Evolutionary conservation across 2,329 filamentous ascomycete genomes (phyloP).

Genomic region (Colletotrichum sansevieriae): DNA sequence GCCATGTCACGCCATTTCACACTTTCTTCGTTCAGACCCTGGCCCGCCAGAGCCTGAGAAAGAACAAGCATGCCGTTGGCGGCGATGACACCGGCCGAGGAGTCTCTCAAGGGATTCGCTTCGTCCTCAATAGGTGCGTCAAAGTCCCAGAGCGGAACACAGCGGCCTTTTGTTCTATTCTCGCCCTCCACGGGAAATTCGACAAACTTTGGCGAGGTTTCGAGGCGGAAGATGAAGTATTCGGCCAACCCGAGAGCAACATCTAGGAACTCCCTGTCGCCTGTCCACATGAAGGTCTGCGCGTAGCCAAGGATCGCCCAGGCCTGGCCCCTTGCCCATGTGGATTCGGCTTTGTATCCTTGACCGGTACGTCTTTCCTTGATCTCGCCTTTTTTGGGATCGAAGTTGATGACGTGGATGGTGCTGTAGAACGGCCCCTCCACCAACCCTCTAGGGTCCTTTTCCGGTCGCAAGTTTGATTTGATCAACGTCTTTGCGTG

Average conservation of each 20-base stretch:
- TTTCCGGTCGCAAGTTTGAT: constrained; percentile 56
- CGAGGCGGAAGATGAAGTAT: constrained; percentile 61
- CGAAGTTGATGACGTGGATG: constrained; percentile 64
- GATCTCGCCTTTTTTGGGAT: constrained; percentile 56
- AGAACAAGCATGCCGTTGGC: constrained; percentile 58
- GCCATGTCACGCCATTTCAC: constrained; percentile 47
- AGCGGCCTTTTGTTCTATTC: constrained; percentile 43
- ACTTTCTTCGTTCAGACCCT: constrained; percentile 37
- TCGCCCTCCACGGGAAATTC: constrained; percentile 44
- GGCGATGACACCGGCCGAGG: constrained; percentile 55
- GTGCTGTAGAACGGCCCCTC: constrained; percentile 50
- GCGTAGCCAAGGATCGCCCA: constrained; percentile 66
- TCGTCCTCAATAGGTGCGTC: constrained; percentile 57
- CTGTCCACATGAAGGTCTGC: constrained; percentile 63
- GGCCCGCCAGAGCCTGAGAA: constrained; percentile 49
- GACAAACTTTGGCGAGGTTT: constrained; percentile 49
- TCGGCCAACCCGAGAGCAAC: constrained; percentile 61
- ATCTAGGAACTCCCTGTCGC: constrained; percentile 56
- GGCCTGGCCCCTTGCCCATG: constrained; percentile 65
- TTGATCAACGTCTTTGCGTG: constrained; percentile 58
- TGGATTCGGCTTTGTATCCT: constrained; percentile 60
- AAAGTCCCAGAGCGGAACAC: constrained; percentile 59
- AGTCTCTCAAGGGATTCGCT: constrained; percentile 49
- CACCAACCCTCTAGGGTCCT: constrained; percentile 28
- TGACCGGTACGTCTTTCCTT: constrained; percentile 63